A percentile compares a stretch with the other conserved stretches of the same genome.
These are phyloP conservation scores for Geranium rotundifolium DNA, from an alignment of 345 rosid species.

Conservation along the genomic window DNA sequence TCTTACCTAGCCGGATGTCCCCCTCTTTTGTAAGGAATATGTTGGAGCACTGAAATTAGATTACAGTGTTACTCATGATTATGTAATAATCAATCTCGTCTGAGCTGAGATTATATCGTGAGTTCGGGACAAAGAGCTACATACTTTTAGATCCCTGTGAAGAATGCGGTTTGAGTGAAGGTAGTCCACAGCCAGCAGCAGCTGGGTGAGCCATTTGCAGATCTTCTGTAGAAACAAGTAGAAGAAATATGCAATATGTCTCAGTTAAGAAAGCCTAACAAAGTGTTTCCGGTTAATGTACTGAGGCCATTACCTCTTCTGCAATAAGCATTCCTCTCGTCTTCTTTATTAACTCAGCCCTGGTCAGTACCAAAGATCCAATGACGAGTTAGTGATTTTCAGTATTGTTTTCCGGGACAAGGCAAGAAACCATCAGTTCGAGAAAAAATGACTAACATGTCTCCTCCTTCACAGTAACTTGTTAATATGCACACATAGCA, in stretches of 20 bases:
- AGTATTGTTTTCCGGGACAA: background rate
- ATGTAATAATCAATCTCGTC: too few species aligned
- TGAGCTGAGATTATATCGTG: too few species aligned
- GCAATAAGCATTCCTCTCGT: constrained; percentile 69
- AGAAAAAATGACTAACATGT: constrained; percentile 53
- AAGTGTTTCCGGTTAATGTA: background rate
- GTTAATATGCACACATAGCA: constrained; percentile 64
- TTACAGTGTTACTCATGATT: constrained; percentile 8
- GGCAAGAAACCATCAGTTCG: background rate
- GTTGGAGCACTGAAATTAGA: constrained; percentile 75
- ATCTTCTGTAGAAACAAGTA: constrained; percentile 47
- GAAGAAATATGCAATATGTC: constrained; percentile 1
- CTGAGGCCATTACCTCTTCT: constrained; percentile 53
- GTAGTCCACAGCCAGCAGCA: constrained; percentile 90
- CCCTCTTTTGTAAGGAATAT: constrained; percentile 79
- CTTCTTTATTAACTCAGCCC: constrained; percentile 76
- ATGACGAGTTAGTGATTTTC: background rate
- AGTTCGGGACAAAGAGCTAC: constrained; percentile 3
- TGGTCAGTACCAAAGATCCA: constrained; percentile 8
- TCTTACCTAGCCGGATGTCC: constrained; percentile 76
- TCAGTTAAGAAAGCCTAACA: background rate
- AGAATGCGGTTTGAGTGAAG: constrained; percentile 87
- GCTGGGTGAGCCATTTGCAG: constrained; percentile 90
- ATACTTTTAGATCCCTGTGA: constrained; percentile 91
- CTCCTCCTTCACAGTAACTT: constrained; percentile 76